Evolutionary conservation across 176 grass and related monocot genomes (phyloP), one percentile per base, ranked within the genome.

Genomic region (Cenchrus americanus): DNA sequence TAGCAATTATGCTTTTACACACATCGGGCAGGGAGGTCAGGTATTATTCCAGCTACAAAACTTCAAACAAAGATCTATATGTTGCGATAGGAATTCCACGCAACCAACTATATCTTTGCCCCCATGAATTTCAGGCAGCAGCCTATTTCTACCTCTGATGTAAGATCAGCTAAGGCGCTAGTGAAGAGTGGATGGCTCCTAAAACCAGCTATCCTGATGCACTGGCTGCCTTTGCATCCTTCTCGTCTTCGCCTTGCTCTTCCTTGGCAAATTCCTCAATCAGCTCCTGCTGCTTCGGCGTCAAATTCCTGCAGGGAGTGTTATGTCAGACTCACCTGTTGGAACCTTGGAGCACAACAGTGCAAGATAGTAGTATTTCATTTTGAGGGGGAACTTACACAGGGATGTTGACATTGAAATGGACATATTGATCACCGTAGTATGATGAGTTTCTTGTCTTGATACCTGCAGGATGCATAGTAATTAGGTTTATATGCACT

Each of bases 381-480:
- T 58, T 68, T 23, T 58, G 4, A 14, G 58, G 66, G 55, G 14
- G 10, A 81, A 83, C 91, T 92, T 92, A 98, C 96, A 55, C 81
- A 71, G 93, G 91, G 83, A 98, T 92, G 27, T 82, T 88, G 69
- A 98, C 89, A 90, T 89, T 94, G 73, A 94, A 98, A 88, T 95
- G 89, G 79, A 98, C 91, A 62, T 92, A 98, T 43, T 95, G 93
- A 73, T 98, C 87, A 8, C 96, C 96, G 78, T 88, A 92, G 12
- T 80, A 79, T 0, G 91, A 82, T 11, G 93, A 92, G 72, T 85
- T 90, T 58, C 86, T 90, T 11, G 87, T 85, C 80, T 94, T 98
- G 80, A 95, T 92, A 85, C 93, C 93, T 98, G 85, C 76, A 87
- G 22, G 10, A 73, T 32, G 42, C 1, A 80, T 10, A 75, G 78